These are phyloP conservation scores for Leccinum obscurum DNA, from an alignment of 768 basidiomycete species.

Conservation along the genomic window DNA sequence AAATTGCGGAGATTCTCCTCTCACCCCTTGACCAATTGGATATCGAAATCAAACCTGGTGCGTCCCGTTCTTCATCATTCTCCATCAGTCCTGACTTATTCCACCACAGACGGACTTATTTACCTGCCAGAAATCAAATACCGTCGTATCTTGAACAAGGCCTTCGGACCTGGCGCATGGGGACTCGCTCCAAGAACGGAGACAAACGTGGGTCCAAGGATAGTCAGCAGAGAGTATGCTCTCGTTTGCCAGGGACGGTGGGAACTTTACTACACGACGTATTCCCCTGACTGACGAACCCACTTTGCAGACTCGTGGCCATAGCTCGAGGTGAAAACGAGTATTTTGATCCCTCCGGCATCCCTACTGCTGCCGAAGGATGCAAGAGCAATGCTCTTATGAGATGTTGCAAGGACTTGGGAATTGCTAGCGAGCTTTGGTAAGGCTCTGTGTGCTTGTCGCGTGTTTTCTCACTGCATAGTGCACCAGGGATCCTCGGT, in stretches of 20 bases:
- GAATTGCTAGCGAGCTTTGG: slow-evolving; percentile 96
- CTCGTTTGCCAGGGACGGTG: slow-evolving; percentile 91
- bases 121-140: slow-evolving; percentile 99
- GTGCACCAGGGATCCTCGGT: slow-evolving; percentile 81
- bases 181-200: slow-evolving; percentile 92
- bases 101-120: slow-evolving; percentile 73
- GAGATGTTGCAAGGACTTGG: slow-evolving; percentile 96
- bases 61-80: slow-evolving; percentile 18
- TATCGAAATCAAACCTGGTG: slow-evolving; percentile 94
- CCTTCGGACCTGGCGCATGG: slow-evolving; percentile 97
- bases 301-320: slow-evolving; percentile 66
- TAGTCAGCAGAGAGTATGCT: slow-evolving; percentile 93
- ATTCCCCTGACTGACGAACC: not conserved
- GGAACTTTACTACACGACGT: slow-evolving; percentile 19
- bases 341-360: slow-evolving; percentile 88
- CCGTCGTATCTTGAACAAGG: slow-evolving; percentile 84
- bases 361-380: slow-evolving; percentile 92
- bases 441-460: slow-evolving; percentile 34
- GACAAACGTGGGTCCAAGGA: slow-evolving; percentile 82
- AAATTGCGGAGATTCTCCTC: slow-evolving; percentile 69
- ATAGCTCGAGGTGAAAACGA: slow-evolving; percentile 96
- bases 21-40: slow-evolving; percentile 75
- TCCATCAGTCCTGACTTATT: not conserved
- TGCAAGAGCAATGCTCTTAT: slow-evolving; percentile 97
- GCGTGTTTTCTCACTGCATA: not conserved